Evolutionary conservation across 2,329 filamentous ascomycete species (phyloP).

Genomic region (Dothistroma septosporum): DNA sequence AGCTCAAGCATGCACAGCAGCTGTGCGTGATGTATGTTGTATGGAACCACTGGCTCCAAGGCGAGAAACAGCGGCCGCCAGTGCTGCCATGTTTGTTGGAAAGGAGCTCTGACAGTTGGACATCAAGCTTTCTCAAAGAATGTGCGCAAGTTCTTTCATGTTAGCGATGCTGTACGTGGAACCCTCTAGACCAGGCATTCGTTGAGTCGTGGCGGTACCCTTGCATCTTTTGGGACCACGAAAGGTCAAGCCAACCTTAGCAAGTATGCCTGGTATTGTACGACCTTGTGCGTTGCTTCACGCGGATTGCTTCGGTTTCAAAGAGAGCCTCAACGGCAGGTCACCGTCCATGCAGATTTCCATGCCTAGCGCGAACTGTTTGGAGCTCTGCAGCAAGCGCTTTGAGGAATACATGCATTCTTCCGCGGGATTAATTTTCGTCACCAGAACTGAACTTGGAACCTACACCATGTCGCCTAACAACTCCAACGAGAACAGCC

Average conservation of each 20-base stretch:
- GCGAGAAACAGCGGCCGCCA: no score
- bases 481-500: not conserved
- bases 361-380: not conserved
- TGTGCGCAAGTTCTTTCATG: no score
- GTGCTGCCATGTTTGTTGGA: no score
- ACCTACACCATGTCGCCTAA: not conserved
- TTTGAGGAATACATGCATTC: not conserved
- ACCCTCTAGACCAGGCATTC: no score
- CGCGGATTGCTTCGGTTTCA: not conserved
- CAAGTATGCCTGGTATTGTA: not conserved
- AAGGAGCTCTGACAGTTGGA: no score
- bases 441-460: not conserved
- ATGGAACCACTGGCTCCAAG: no score
- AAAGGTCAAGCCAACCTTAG: not conserved
- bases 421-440: not conserved
- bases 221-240: not conserved
- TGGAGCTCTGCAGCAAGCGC: not conserved
- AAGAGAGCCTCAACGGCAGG: not conserved
- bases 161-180: no score
- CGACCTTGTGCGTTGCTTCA: not conserved
- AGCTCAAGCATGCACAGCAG: no score
- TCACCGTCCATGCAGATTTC: not conserved
- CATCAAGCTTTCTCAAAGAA: no score
- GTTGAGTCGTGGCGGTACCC: no score
- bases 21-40: no score